phyloP scores from a whole-genome alignment of 306 rosid genomes.

The Mimosa pudica region DNA sequence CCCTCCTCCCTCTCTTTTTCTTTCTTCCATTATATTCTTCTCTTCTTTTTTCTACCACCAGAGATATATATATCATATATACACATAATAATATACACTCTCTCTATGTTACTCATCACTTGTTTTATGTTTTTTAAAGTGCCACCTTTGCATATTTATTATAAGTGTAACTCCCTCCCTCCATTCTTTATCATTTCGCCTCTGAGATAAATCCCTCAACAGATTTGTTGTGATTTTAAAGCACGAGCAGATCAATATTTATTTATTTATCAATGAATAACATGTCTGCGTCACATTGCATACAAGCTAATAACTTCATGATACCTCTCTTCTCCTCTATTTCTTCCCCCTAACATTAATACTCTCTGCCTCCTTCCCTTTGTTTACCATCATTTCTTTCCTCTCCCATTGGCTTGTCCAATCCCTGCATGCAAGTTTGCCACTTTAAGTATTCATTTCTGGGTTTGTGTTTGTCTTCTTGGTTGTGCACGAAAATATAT shows the following conservation, averaged over 20 bases:
- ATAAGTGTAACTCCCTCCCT: not conserved
- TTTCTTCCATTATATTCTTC: not conserved
- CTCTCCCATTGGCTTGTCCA: constrained; percentile 1
- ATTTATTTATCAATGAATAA: not conserved
- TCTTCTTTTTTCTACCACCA: not conserved
- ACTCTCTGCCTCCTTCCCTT: constrained; percentile 29
- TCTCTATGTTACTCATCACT: not conserved
- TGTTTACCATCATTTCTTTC: constrained; percentile 18
- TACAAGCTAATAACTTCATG: not conserved
- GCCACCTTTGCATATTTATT: not conserved
- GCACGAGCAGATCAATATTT: not conserved
- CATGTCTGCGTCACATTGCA: not conserved
- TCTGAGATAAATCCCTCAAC: constrained; percentile 19
- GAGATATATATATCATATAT: not conserved
- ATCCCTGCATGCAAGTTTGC: constrained; percentile 21
- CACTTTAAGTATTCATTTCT: not conserved
- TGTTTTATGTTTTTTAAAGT: not conserved
- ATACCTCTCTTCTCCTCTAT: not conserved
- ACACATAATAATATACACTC: not conserved
- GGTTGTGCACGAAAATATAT: not conserved
- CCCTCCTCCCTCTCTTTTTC: not conserved
- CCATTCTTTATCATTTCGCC: not conserved
- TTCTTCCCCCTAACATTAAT: constrained; percentile 34
- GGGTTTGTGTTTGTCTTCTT: constrained; percentile 2
- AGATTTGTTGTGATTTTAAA: constrained; percentile 35